phyloP scores from a whole-genome alignment of 192 early-diverging fungal genomes.

The Linnemannia zychae region DNA sequence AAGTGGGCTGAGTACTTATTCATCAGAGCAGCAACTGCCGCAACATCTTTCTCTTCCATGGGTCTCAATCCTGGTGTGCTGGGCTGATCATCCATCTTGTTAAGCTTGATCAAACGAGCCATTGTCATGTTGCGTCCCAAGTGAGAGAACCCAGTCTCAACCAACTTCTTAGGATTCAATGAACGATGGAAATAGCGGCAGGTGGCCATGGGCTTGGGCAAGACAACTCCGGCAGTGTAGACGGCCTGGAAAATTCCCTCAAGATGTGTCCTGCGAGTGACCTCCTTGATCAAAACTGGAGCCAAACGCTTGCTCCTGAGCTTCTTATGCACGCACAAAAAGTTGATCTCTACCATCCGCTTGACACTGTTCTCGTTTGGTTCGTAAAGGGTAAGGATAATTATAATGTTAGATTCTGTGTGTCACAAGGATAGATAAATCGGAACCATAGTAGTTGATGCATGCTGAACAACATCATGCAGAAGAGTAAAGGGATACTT shows the following conservation, averaged over 20 bases:
- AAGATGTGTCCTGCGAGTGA: slow-evolving; percentile 93
- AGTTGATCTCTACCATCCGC: slow-evolving; percentile 96
- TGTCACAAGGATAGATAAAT: neutral
- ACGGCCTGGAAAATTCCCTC: slow-evolving; percentile 97
- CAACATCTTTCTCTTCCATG: slow-evolving; percentile 86
- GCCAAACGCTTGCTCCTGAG: slow-evolving; percentile 95
- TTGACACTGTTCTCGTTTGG: slow-evolving; percentile 57
- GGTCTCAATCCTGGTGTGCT: slow-evolving; percentile 78
- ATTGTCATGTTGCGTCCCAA: slow-evolving; percentile 79
- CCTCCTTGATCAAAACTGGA: slow-evolving; percentile 97
- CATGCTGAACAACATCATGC: slow-evolving; percentile 2
- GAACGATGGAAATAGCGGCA: slow-evolving; percentile 94
- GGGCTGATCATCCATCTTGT: slow-evolving; percentile 75
- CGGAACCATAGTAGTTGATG: neutral
- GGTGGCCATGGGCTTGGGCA: slow-evolving; percentile 89
- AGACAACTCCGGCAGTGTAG: slow-evolving; percentile 92
- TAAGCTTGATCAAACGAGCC: slow-evolving; percentile 77
- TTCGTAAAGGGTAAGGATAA: neutral
- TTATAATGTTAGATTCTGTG: neutral
- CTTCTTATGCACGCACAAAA: slow-evolving; percentile 96
- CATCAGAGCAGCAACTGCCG: slow-evolving; percentile 77
- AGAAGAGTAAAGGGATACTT: slow-evolving; percentile 34
- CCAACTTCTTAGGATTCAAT: slow-evolving; percentile 94
- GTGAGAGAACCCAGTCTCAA: slow-evolving; percentile 94
- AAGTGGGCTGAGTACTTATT: slow-evolving; percentile 79